phyloP scores from a whole-genome alignment of 306 rosid genomes.

The Coriaria nepalensis region DNA sequence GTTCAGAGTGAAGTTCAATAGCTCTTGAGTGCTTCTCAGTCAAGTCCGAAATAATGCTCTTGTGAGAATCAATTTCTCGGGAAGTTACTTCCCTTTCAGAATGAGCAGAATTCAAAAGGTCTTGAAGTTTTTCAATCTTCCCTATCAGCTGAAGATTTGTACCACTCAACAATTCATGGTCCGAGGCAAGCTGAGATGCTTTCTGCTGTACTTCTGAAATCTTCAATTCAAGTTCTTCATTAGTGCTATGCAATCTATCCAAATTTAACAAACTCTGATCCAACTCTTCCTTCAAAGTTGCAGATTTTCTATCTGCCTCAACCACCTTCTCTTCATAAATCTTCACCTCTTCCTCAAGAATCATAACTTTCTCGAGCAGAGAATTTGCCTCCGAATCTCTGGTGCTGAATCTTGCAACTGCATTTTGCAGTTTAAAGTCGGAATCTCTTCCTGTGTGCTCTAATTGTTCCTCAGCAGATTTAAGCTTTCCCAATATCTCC shows the following conservation, averaged over 20 bases:
- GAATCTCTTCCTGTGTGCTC: slow-evolving; percentile 52
- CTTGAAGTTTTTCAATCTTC: slow-evolving; percentile 74
- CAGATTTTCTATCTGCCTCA: slow-evolving; percentile 29
- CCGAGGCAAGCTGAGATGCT: slow-evolving; percentile 49
- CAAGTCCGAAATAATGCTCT: slow-evolving; percentile 47
- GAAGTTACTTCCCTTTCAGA: slow-evolving; percentile 51
- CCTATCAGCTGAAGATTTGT: slow-evolving; percentile 62
- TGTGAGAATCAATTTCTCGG: slow-evolving; percentile 51
- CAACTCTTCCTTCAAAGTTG: slow-evolving; percentile 37
- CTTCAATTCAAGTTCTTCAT: slow-evolving; percentile 50
- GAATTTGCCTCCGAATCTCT: slow-evolving; percentile 69
- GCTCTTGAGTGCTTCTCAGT: slow-evolving; percentile 56
- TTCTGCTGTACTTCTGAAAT: slow-evolving; percentile 44
- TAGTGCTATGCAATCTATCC: slow-evolving; percentile 38
- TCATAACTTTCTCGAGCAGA: slow-evolving; percentile 46
- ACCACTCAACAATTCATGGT: slow-evolving; percentile 61
- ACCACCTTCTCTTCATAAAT: slow-evolving; percentile 32
- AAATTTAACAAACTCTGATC: slow-evolving; percentile 42
- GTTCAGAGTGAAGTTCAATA: slow-evolving; percentile 37
- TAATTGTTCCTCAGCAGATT: slow-evolving; percentile 51
- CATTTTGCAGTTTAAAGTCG: slow-evolving; percentile 58
- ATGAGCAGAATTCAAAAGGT: slow-evolving; percentile 34
- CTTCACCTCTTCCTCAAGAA: slow-evolving; percentile 42
- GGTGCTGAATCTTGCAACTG: slow-evolving; percentile 28
- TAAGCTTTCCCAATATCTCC: slow-evolving; percentile 47